Evolutionary conservation across 352 stramenopile species (phyloP).

Genomic region (Phytophthora pisi): DNA sequence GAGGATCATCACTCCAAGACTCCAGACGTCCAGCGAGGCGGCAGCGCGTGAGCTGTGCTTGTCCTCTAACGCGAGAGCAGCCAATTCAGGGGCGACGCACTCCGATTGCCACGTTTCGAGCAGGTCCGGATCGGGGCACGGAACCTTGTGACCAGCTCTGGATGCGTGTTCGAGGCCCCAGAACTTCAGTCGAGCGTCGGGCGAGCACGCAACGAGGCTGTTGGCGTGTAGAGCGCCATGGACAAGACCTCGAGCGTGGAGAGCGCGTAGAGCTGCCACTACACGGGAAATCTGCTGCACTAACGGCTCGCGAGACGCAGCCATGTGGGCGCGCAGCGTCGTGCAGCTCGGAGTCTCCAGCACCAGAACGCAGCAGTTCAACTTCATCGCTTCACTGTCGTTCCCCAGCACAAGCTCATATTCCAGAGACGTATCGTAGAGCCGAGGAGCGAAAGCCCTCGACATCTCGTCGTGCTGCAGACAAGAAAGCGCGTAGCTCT

Average conservation of each 20-base stretch:
- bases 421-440: slow-evolving; percentile 46
- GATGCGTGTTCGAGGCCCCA: slow-evolving; percentile 55
- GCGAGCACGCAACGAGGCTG: slow-evolving; percentile 42
- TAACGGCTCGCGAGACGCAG: slow-evolving; percentile 39
- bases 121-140: slow-evolving; percentile 13
- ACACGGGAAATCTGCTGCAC: slow-evolving; percentile 46
- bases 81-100: slow-evolving; percentile 57
- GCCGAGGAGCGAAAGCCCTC: slow-evolving; percentile 38
- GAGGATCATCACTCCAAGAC: slow-evolving; percentile 60
- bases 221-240: slow-evolving; percentile 58
- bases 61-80: slow-evolving; percentile 37
- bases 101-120: slow-evolving; percentile 33
- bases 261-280: slow-evolving; percentile 43
- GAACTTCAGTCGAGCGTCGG: slow-evolving; percentile 53
- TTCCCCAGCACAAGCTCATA: slow-evolving; percentile 21
- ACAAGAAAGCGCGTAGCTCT: slow-evolving; percentile 58
- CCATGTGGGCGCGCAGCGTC: slow-evolving; percentile 33
- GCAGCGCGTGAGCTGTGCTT: slow-evolving; percentile 31
- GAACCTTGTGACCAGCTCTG: slow-evolving; percentile 24
- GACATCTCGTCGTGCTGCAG: slow-evolving; percentile 39
- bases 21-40: slow-evolving; percentile 61
- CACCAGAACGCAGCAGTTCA: slow-evolving; percentile 59
- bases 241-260: slow-evolving; percentile 57
- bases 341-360: slow-evolving; percentile 47
- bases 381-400: slow-evolving; percentile 15